These are phyloP conservation scores for Astraeus odoratus DNA, from an alignment of 768 basidiomycete species.

Conservation along the genomic window DNA sequence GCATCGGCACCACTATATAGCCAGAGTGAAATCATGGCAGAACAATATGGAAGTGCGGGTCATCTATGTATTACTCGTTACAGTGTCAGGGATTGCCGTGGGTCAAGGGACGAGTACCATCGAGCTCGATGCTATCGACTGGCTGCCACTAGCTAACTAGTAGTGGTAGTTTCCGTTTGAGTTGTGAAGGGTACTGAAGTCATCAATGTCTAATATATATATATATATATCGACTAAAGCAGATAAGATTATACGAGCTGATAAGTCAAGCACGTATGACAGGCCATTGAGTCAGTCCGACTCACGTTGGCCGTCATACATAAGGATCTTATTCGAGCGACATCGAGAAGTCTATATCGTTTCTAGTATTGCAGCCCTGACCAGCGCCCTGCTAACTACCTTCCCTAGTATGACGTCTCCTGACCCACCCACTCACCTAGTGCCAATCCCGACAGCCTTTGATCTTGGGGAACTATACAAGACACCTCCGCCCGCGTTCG, in stretches of 20 bases:
- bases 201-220: too few relatives aligned
- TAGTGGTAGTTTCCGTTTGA: constrained; percentile 6
- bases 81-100: too few relatives aligned
- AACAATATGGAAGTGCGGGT: too few relatives aligned
- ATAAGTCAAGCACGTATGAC: background rate
- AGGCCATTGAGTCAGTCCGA: background rate
- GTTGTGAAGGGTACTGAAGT: too few relatives aligned
- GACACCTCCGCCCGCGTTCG: constrained; percentile 39
- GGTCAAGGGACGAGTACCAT: too few relatives aligned
- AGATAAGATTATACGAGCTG: background rate
- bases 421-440: background rate
- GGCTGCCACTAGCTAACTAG: too few relatives aligned
- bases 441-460: background rate
- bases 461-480: constrained; percentile 15
- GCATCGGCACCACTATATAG: too few relatives aligned
- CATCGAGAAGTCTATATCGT: too few relatives aligned
- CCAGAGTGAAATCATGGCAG: too few relatives aligned
- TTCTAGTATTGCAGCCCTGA: background rate
- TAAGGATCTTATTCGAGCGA: background rate
- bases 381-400: background rate
- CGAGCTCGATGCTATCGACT: too few relatives aligned
- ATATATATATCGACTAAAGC: too few relatives aligned
- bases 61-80: too few relatives aligned
- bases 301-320: background rate
- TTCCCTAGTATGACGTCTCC: background rate